Evolutionary conservation across 345 rosid species (phyloP).

Genomic region (Garcia nutans): DNA sequence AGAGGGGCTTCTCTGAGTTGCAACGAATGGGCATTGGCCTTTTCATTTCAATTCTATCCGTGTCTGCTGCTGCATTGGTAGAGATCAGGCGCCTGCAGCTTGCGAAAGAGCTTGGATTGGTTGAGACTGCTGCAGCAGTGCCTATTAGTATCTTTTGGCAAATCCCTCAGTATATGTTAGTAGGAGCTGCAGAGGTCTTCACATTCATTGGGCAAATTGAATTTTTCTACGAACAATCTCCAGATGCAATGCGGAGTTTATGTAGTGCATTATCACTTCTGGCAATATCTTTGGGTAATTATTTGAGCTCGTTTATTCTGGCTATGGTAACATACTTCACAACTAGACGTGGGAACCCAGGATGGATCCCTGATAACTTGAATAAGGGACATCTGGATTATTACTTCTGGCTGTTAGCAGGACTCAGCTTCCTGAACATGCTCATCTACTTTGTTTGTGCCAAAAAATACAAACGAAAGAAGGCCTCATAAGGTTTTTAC

Average conservation of each 20-base stretch:
- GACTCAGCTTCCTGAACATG: slow-evolving; percentile 69
- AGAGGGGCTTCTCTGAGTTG: slow-evolving; percentile 82
- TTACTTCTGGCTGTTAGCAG: slow-evolving; percentile 91
- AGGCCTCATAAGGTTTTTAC: slow-evolving; percentile 10
- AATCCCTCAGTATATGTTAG: slow-evolving; percentile 76
- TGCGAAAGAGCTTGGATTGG: slow-evolving; percentile 72
- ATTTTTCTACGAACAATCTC: slow-evolving; percentile 94
- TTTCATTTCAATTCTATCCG: slow-evolving; percentile 62
- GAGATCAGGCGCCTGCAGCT: slow-evolving; percentile 66
- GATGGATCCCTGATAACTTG: slow-evolving; percentile 93
- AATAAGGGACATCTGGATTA: slow-evolving; percentile 89
- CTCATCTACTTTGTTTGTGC: slow-evolving; percentile 61
- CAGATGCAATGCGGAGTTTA: slow-evolving; percentile 91
- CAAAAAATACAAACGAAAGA: slow-evolving; percentile 70
- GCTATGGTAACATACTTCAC: slow-evolving; percentile 69
- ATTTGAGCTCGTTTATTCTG: slow-evolving; percentile 82
- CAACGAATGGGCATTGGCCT: slow-evolving; percentile 95
- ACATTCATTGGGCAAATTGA: slow-evolving; percentile 79
- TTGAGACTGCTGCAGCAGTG: slow-evolving; percentile 45
- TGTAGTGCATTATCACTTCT: slow-evolving; percentile 77
- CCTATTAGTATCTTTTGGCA: slow-evolving; percentile 90
- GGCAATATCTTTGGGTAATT: slow-evolving; percentile 73
- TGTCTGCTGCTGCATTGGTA: slow-evolving; percentile 81
- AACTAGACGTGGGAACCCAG: slow-evolving; percentile 51
- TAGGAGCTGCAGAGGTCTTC: slow-evolving; percentile 90